Evolutionary conservation across 306 rosid species (phyloP).

Genomic region (Datisca glomerata): DNA sequence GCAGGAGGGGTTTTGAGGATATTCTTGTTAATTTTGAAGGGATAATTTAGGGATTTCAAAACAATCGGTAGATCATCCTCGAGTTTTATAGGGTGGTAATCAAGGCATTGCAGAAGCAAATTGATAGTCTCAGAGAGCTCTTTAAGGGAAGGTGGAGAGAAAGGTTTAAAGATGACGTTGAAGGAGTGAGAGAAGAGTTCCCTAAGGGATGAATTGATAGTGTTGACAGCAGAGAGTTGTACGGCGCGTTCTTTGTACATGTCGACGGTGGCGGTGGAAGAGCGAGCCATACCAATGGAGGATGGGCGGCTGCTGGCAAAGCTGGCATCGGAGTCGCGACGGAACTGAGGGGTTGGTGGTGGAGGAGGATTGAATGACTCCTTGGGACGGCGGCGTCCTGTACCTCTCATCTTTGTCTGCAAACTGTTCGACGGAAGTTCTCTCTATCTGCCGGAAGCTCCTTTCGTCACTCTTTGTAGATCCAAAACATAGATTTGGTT

Average conservation of each 20-base stretch:
- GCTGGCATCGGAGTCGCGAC: slow-evolving; percentile 83
- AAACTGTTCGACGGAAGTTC: too few relatives aligned
- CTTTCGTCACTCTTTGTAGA: background rate
- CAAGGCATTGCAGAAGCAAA: slow-evolving; percentile 40
- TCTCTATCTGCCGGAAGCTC: background rate
- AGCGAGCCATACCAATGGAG: slow-evolving; percentile 34
- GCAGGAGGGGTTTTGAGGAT: slow-evolving; percentile 67
- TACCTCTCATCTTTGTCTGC: slow-evolving; percentile 41
- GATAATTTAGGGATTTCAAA: slow-evolving; percentile 42
- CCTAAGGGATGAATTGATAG: slow-evolving; percentile 39
- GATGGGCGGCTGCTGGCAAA: slow-evolving; percentile 86
- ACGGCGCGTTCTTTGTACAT: slow-evolving; percentile 67
- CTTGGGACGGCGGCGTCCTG: slow-evolving; percentile 35
- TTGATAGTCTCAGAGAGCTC: slow-evolving; percentile 55
- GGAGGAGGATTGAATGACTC: slow-evolving; percentile 46
- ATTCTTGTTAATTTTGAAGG: slow-evolving; percentile 59
- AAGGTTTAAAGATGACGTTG: slow-evolving; percentile 33
- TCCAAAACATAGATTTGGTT: background rate
- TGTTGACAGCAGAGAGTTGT: slow-evolving; percentile 40
- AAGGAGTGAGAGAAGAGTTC: slow-evolving; percentile 40
- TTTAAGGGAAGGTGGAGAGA: slow-evolving; percentile 56
- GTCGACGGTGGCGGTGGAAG: slow-evolving; percentile 28
- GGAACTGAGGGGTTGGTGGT: slow-evolving; percentile 29
- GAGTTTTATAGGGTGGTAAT: slow-evolving; percentile 36
- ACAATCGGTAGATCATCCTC: slow-evolving; percentile 67